phyloP scores from a whole-genome alignment of 345 rosid species.

The Brassica juncea region DNA sequence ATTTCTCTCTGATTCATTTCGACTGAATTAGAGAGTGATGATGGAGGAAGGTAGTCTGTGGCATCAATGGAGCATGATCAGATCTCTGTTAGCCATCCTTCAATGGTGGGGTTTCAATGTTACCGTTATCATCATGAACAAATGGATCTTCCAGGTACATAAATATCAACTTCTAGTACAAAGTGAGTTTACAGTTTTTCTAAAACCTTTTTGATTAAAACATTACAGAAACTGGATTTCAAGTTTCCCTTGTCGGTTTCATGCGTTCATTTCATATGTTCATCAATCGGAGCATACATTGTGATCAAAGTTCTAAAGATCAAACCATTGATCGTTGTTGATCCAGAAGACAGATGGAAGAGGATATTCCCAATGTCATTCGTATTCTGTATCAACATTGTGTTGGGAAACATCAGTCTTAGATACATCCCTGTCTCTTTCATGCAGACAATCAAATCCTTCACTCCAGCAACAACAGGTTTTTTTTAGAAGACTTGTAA shows the following conservation, averaged over 20 bases:
- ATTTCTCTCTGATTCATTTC: conserved; percentile 18
- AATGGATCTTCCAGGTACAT: conserved; percentile 97
- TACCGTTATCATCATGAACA: conserved; percentile 97
- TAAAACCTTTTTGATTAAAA: background rate
- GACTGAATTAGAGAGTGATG: conserved; percentile 6
- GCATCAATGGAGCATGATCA: conserved; percentile 48
- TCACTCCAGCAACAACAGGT: conserved; percentile 99
- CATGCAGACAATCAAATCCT: conserved; percentile 99
- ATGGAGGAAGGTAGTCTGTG: conserved; percentile 63
- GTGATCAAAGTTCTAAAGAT: conserved; percentile 86
- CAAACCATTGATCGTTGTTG: conserved; percentile 86
- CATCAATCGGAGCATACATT: conserved; percentile 89
- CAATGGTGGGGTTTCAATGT: conserved; percentile 99
- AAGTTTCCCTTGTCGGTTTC: conserved; percentile 94
- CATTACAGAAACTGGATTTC: conserved; percentile 85
- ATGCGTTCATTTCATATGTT: conserved; percentile 92
- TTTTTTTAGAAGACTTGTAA: conserved; percentile 14
- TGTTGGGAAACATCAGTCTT: conserved; percentile 89
- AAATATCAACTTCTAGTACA: background rate
- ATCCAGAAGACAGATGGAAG: conserved; percentile 93
- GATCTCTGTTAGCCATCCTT: conserved; percentile 91
- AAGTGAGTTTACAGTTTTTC: background rate
- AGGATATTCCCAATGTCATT: conserved; percentile 98
- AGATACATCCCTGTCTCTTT: conserved; percentile 97
- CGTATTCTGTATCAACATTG: conserved; percentile 94